These are phyloP conservation scores for Artemisia annua DNA, from an alignment of 129 eudicot genomes.

Conservation along the genomic window DNA sequence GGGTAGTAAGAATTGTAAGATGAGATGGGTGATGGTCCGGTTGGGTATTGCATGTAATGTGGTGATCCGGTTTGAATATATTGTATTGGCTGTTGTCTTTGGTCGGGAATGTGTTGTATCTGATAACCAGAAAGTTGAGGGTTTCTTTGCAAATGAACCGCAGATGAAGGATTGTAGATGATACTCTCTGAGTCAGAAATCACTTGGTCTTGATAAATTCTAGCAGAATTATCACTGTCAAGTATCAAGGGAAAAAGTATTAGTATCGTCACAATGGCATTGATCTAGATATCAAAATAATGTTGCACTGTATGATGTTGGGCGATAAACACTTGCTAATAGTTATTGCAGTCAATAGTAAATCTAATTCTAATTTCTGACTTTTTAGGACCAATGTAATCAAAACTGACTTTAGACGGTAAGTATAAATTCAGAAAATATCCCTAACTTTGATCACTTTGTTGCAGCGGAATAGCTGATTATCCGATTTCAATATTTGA, in stretches of 20 bases:
- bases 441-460: slow-evolving; percentile 5
- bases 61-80: slow-evolving; percentile 55
- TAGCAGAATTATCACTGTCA: slow-evolving; percentile 52
- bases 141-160: slow-evolving; percentile 41
- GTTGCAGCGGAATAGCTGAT: background rate
- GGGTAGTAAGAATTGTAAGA: slow-evolving; percentile 80
- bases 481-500: too few relatives aligned
- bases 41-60: slow-evolving; percentile 63
- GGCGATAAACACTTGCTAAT: background rate
- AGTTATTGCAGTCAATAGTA: background rate
- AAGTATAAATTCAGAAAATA: background rate
- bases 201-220: slow-evolving; percentile 48
- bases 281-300: background rate
- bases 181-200: slow-evolving; percentile 47
- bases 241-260: slow-evolving; percentile 5
- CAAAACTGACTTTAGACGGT: background rate
- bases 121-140: slow-evolving; percentile 49
- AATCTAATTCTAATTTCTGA: background rate
- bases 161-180: slow-evolving; percentile 44
- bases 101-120: slow-evolving; percentile 47
- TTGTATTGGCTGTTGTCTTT: slow-evolving; percentile 48
- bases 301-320: background rate
- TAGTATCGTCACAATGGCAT: background rate
- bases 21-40: slow-evolving; percentile 49
- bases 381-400: background rate